Conservation (phyloP, 2,329 filamentous ascomycete species). For the Fusarium irregulare region DNA sequence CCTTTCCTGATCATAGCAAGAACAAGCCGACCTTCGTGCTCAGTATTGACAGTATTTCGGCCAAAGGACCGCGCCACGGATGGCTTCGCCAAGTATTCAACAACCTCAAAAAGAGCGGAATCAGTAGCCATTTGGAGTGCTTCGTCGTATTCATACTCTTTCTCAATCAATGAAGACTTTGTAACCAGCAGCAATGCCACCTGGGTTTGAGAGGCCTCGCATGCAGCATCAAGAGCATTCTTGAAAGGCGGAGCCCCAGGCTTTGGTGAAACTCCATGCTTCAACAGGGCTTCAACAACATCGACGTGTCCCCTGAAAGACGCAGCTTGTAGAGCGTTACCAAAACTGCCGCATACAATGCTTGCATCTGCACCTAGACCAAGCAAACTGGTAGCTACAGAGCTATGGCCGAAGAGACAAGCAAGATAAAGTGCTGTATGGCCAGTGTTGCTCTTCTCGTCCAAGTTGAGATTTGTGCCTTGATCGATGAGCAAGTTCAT, state of each 20-base stretch:
- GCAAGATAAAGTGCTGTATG: constrained; percentile 11
- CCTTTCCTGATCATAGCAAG: not conserved
- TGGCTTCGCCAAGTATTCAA: not conserved
- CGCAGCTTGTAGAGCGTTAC: constrained; percentile 2
- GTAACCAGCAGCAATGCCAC: not conserved
- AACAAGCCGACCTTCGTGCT: too few relatives aligned
- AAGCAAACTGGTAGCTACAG: too few relatives aligned
- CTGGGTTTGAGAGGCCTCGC: not conserved
- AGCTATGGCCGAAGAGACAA: not conserved
- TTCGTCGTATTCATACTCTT: too few relatives aligned
- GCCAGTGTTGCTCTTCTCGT: not conserved
- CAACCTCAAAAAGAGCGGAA: not conserved
- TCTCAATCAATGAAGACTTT: not conserved
- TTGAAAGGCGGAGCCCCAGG: not conserved
- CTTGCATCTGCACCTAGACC: not conserved
- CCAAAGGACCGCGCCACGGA: not conserved
- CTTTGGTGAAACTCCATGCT: not conserved
- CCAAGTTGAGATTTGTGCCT: too few relatives aligned
- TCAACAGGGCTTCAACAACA: not conserved
- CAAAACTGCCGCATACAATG: not conserved
- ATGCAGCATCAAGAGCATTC: constrained; percentile 1
- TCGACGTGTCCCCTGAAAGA: constrained; percentile 1
- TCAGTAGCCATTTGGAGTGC: too few relatives aligned
- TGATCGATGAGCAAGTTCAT: too few relatives aligned
- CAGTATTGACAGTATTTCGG: not conserved